phyloP scores from a whole-genome alignment of 352 stramenopile species.

The Peronospora farinosa region DNA sequence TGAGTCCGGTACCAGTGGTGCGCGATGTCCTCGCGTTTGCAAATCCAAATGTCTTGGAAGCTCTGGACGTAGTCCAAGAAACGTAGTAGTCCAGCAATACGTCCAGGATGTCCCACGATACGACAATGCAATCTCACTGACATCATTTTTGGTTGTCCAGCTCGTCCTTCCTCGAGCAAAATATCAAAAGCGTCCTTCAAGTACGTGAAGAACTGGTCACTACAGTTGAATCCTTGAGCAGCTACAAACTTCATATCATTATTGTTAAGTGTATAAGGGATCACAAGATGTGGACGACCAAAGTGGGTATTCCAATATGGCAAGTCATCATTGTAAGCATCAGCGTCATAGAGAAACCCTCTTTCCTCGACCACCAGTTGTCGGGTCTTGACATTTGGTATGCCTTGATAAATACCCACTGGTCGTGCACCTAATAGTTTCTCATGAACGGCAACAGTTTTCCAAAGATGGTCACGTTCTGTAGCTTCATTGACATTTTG shows the following conservation, averaged over 20 bases:
- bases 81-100: slow-evolving; percentile 84
- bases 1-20: slow-evolving; percentile 92
- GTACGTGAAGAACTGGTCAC: slow-evolving; percentile 91
- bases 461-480: slow-evolving; percentile 89
- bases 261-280: slow-evolving; percentile 96
- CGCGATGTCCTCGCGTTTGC: slow-evolving; percentile 90
- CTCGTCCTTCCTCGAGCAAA: slow-evolving; percentile 84
- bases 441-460: slow-evolving; percentile 88
- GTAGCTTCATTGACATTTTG: slow-evolving; percentile 88
- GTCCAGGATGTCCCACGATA: slow-evolving; percentile 82
- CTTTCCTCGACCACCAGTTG: slow-evolving; percentile 88
- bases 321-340: slow-evolving; percentile 94
- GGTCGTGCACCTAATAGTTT: slow-evolving; percentile 85
- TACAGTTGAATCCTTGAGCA: slow-evolving; percentile 87
- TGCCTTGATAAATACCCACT: slow-evolving; percentile 95
- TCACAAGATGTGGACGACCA: slow-evolving; percentile 89
- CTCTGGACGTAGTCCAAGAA: slow-evolving; percentile 92
- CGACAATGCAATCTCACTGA: slow-evolving; percentile 93
- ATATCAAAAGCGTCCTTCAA: slow-evolving; percentile 89
- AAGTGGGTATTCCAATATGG: slow-evolving; percentile 91
- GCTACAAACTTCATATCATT: slow-evolving; percentile 95
- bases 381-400: slow-evolving; percentile 90
- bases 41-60: slow-evolving; percentile 91
- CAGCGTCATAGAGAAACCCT: slow-evolving; percentile 94
- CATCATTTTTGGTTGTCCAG: slow-evolving; percentile 92